These are phyloP conservation scores for Trichosporon ovoides DNA, from an alignment of 1,284 basidiomycete genomes.

Conservation along the genomic window DNA sequence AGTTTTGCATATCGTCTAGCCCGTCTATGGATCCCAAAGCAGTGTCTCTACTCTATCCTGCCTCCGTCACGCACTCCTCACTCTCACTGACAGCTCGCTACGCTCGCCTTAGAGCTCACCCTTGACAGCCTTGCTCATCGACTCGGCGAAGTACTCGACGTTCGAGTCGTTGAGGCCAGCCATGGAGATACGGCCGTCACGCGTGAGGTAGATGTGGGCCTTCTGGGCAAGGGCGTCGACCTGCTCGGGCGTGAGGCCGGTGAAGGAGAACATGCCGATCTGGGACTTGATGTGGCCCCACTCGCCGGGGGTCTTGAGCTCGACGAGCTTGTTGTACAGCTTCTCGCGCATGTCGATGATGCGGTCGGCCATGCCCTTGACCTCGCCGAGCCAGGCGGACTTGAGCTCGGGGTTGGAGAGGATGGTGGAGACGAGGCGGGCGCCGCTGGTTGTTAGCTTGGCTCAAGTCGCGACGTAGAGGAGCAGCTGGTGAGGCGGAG, in stretches of 20 bases:
- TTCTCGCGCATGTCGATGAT: conserved; percentile 93
- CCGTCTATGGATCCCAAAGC: too few species aligned
- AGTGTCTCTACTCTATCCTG: neutral
- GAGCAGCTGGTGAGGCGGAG: too few species aligned
- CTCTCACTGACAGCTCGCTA: too few species aligned
- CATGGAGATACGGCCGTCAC: conserved; percentile 83
- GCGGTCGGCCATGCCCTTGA: conserved; percentile 90
- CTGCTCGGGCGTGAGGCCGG: conserved; percentile 70
- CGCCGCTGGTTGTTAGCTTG: conserved; percentile 57
- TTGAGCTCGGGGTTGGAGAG: conserved; percentile 71
- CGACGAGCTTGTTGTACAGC: conserved; percentile 72
- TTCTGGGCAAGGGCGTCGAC: conserved; percentile 82
- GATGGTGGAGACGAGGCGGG: conserved; percentile 79
- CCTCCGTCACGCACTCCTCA: too few species aligned
- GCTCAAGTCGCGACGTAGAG: too few species aligned
- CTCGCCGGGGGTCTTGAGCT: conserved; percentile 82
- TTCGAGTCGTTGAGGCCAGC: conserved; percentile 87
- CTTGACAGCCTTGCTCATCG: conserved; percentile 74
- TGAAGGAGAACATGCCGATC: conserved; percentile 76
- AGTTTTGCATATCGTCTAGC: too few species aligned
- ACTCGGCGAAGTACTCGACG: conserved; percentile 81
- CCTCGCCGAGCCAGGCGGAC: conserved; percentile 77
- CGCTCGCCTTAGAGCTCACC: conserved; percentile 49
- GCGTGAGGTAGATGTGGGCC: conserved; percentile 78
- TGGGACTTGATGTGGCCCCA: conserved; percentile 97